Evolutionary conservation across 306 rosid species (phyloP).

Genomic region (Cucumis melo): DNA sequence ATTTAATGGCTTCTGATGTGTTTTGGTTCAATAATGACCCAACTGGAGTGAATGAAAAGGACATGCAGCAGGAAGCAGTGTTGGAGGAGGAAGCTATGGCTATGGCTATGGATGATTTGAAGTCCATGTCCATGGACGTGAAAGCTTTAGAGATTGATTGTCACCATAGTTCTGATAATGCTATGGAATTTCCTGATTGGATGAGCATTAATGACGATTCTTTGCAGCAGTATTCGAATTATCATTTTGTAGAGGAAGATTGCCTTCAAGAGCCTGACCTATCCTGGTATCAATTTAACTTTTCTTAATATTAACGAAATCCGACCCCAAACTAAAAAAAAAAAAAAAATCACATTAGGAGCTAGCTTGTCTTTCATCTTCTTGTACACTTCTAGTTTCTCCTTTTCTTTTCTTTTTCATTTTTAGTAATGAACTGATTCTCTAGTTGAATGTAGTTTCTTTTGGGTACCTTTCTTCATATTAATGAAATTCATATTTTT

Average conservation of each 20-base stretch:
- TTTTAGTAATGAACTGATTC: too few relatives aligned
- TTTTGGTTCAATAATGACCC: constrained; percentile 19
- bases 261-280: constrained; percentile 44
- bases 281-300: constrained; percentile 46
- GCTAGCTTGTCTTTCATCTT: background rate
- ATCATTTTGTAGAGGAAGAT: constrained; percentile 33
- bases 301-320: background rate
- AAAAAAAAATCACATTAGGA: background rate
- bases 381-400: background rate
- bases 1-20: constrained; percentile 9
- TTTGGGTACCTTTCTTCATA: too few relatives aligned
- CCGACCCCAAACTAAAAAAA: too few relatives aligned
- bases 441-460: too few relatives aligned
- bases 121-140: constrained; percentile 20
- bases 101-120: constrained; percentile 51
- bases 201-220: constrained; percentile 45
- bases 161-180: constrained; percentile 28
- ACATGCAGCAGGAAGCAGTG: constrained; percentile 43
- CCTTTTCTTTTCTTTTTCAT: too few relatives aligned
- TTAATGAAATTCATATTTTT: too few relatives aligned
- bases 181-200: constrained; percentile 73
- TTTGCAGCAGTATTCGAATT: constrained; percentile 31
- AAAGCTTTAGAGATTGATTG: constrained; percentile 23
- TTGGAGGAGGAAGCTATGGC: constrained; percentile 22
- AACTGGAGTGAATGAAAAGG: constrained; percentile 16